These are phyloP conservation scores for Hypsizygus marmoreus DNA, from an alignment of 768 basidiomycete species.

Conservation along the genomic window DNA sequence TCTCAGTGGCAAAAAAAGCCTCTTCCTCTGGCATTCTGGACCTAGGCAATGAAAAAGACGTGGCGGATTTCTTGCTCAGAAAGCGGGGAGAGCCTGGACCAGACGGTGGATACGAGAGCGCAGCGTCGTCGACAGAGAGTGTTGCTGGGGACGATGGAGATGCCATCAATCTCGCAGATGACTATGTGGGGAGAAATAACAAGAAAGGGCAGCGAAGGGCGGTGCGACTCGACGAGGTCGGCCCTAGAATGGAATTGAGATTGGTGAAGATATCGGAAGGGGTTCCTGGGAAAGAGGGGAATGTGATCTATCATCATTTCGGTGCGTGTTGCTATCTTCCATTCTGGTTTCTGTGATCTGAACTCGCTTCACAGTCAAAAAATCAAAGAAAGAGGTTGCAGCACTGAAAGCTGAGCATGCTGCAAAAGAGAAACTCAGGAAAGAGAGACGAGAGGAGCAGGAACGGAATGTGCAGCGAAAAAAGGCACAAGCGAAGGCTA, in stretches of 20 bases:
- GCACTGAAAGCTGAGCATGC: constrained; percentile 74
- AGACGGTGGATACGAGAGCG: constrained; percentile 76
- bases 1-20: constrained; percentile 27
- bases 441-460: constrained; percentile 85
- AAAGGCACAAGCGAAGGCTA: constrained; percentile 41
- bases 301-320: constrained; percentile 92
- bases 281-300: constrained; percentile 89
- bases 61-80: constrained; percentile 91
- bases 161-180: constrained; percentile 82
- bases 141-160: constrained; percentile 85
- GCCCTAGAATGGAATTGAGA: constrained; percentile 91
- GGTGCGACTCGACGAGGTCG: constrained; percentile 90
- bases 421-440: constrained; percentile 72
- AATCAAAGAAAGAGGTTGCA: constrained; percentile 74
- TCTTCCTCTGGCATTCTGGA: constrained; percentile 59
- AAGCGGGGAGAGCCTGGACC: constrained; percentile 62
- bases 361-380: constrained; percentile 68
- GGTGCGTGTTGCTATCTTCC: constrained; percentile 51
- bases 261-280: constrained; percentile 96
- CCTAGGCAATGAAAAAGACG: constrained; percentile 88
- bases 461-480: constrained; percentile 89
- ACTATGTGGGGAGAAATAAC: constrained; percentile 95
- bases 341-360: constrained; percentile 4
- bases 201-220: constrained; percentile 89
- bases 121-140: constrained; percentile 80